A percentile compares a stretch with the other conserved stretches of the same genome.
Evolutionary conservation across 2,329 filamentous ascomycete species (phyloP).

Genomic region (Diaporthe velutina): DNA sequence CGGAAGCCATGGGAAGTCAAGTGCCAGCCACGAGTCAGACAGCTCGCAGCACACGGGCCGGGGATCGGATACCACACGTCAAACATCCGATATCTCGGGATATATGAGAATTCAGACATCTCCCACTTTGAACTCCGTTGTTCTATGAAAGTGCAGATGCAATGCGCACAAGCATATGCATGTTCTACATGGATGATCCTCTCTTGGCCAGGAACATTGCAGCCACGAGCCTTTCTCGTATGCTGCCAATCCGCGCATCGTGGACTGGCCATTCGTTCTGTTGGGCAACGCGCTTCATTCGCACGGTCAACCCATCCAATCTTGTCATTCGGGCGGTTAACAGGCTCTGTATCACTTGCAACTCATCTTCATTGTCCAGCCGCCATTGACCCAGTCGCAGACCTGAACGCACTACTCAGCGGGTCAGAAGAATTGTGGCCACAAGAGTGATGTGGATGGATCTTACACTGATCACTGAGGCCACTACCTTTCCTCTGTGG

Average conservation of each 20-base stretch:
- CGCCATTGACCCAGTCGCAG: background rate
- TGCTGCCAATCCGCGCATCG: background rate
- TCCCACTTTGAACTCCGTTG: too few relatives aligned
- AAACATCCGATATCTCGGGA: too few relatives aligned
- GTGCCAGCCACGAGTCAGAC: too few relatives aligned
- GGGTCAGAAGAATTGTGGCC: background rate
- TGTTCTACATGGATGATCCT: background rate
- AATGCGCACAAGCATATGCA: background rate
- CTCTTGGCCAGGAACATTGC: background rate
- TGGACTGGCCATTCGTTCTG: conserved; percentile 4
- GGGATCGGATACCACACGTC: too few relatives aligned
- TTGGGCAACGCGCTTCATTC: background rate
- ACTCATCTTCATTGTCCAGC: background rate
- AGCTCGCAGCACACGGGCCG: too few relatives aligned
- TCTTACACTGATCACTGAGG: background rate
- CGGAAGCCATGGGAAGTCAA: too few relatives aligned
- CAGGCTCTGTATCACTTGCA: conserved; percentile 12
- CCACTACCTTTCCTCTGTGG: background rate
- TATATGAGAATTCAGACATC: too few relatives aligned
- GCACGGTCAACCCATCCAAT: background rate
- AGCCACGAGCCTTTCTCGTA: background rate
- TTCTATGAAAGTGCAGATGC: too few relatives aligned
- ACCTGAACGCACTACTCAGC: background rate
- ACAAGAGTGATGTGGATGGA: background rate
- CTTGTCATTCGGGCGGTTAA: background rate